phyloP scores from a whole-genome alignment of 2,329 filamentous ascomycete genomes.

The Alternaria ethzedia region DNA sequence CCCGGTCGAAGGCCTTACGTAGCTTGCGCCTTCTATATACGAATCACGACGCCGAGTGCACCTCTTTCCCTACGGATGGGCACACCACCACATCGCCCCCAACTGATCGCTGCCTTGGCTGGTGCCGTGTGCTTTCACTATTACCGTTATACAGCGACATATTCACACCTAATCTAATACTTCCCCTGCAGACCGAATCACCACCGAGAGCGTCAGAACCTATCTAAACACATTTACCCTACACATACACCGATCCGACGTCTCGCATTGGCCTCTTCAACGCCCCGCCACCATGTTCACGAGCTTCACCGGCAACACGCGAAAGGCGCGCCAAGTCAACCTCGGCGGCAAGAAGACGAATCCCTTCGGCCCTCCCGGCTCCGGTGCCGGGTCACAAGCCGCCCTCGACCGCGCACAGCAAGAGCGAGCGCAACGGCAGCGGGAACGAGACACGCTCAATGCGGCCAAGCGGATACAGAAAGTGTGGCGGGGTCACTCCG shows the following conservation, averaged over 20 bases:
- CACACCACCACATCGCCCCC: background rate
- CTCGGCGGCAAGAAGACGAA: slow-evolving; percentile 84
- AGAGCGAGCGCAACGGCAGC: slow-evolving; percentile 79
- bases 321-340: slow-evolving; percentile 89
- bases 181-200: background rate
- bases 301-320: slow-evolving; percentile 86
- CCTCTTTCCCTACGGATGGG: background rate
- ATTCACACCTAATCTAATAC: slow-evolving; percentile 10
- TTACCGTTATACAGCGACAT: slow-evolving; percentile 1
- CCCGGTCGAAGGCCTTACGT: slow-evolving; percentile 7
- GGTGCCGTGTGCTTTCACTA: slow-evolving; percentile 2
- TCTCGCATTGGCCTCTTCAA: background rate
- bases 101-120: background rate
- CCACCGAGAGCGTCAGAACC: background rate
- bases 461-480: slow-evolving; percentile 78
- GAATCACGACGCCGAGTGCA: background rate
- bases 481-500: slow-evolving; percentile 78
- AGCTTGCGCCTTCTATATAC: background rate
- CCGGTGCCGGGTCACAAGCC: slow-evolving; percentile 70
- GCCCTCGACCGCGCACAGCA: slow-evolving; percentile 86
- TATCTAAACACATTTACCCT: background rate
- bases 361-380: slow-evolving; percentile 70
- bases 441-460: slow-evolving; percentile 77
- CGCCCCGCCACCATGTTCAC: slow-evolving; percentile 73
- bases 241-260: background rate